Percentiles rank a stretch among this genome's conserved stretches.
These are phyloP conservation scores for Lecanoromycetidae sp. DNA, from an alignment of 2,329 filamentous ascomycete genomes.

Conservation along the genomic window DNA sequence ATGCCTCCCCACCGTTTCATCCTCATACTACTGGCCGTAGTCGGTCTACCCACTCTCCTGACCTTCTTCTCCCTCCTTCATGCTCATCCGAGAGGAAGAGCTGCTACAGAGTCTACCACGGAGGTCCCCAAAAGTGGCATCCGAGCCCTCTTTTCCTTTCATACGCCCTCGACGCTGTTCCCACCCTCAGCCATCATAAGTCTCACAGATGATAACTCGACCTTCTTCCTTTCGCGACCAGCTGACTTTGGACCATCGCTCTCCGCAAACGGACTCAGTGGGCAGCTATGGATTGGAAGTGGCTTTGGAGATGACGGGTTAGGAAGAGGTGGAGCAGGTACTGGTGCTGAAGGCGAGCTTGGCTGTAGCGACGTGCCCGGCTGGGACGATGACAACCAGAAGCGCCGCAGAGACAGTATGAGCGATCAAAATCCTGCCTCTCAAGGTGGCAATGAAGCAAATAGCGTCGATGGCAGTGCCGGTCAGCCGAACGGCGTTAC, in stretches of 20 bases:
- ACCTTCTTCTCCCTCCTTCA: conserved; percentile 35
- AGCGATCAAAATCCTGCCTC: conserved; percentile 24
- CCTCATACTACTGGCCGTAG: conserved; percentile 34
- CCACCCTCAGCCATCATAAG: conserved; percentile 92
- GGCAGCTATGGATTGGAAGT: conserved; percentile 84
- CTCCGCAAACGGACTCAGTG: conserved; percentile 64
- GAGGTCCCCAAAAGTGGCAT: conserved; percentile 36
- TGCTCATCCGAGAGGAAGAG: conserved; percentile 28
- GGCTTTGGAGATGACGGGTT: conserved; percentile 74
- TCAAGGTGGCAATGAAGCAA: conserved; percentile 20
- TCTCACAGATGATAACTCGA: conserved; percentile 94
- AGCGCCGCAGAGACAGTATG: conserved; percentile 24
- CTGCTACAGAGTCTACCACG: conserved; percentile 25
- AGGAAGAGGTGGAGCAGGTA: conserved; percentile 41
- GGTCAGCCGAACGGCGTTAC: background rate
- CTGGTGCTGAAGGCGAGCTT: conserved; percentile 63
- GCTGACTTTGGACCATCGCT: conserved; percentile 82
- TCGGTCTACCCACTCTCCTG: conserved; percentile 37
- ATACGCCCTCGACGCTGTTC: conserved; percentile 73
- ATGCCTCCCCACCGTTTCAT: conserved; percentile 39
- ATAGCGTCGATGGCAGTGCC: conserved; percentile 18
- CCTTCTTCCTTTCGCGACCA: conserved; percentile 84
- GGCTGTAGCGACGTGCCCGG: conserved; percentile 91
- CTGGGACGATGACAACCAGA: conserved; percentile 56
- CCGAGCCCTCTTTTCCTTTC: conserved; percentile 55